Percentiles rank a stretch among this genome's conserved stretches.
These are phyloP conservation scores for Mycena galericulata DNA, from an alignment of 768 basidiomycete genomes.

Conservation along the genomic window DNA sequence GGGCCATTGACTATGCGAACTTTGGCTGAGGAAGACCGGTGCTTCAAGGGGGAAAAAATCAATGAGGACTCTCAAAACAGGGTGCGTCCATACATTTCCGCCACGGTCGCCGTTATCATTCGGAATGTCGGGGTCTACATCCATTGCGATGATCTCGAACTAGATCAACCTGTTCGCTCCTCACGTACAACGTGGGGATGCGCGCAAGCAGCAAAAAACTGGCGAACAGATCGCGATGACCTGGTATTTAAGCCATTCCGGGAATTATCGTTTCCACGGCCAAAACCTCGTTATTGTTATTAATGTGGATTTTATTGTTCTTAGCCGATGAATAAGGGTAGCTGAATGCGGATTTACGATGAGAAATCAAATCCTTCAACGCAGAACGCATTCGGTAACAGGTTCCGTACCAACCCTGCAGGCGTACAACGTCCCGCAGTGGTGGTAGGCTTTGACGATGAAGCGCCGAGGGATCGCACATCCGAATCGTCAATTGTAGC, in stretches of 20 bases:
- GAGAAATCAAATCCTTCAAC: background rate
- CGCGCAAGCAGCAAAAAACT: slow-evolving; percentile 13
- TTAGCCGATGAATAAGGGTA: slow-evolving; percentile 16
- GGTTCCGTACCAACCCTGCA: slow-evolving; percentile 9
- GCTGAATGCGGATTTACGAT: slow-evolving; percentile 5
- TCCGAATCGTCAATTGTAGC: background rate
- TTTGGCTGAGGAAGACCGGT: slow-evolving; percentile 4
- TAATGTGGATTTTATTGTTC: slow-evolving; percentile 14
- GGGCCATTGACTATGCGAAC: slow-evolving; percentile 21
- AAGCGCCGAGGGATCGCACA: background rate
- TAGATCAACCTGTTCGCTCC: slow-evolving; percentile 25
- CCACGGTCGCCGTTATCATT: background rate
- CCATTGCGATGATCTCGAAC: slow-evolving; percentile 7
- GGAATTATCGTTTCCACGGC: slow-evolving; percentile 10
- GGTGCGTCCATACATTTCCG: slow-evolving; percentile 14
- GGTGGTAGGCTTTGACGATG: background rate
- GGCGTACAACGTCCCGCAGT: slow-evolving; percentile 26
- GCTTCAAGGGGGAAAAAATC: slow-evolving; percentile 11
- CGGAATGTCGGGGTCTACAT: slow-evolving; percentile 6
- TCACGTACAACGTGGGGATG: slow-evolving; percentile 27
- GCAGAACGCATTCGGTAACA: background rate
- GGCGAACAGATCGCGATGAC: slow-evolving; percentile 3
- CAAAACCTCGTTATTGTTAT: slow-evolving; percentile 11
- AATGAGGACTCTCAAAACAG: slow-evolving; percentile 13
- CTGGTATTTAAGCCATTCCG: slow-evolving; percentile 17